Conservation (phyloP, 768 basidiomycete species). For the Auricularia sp. region DNA sequence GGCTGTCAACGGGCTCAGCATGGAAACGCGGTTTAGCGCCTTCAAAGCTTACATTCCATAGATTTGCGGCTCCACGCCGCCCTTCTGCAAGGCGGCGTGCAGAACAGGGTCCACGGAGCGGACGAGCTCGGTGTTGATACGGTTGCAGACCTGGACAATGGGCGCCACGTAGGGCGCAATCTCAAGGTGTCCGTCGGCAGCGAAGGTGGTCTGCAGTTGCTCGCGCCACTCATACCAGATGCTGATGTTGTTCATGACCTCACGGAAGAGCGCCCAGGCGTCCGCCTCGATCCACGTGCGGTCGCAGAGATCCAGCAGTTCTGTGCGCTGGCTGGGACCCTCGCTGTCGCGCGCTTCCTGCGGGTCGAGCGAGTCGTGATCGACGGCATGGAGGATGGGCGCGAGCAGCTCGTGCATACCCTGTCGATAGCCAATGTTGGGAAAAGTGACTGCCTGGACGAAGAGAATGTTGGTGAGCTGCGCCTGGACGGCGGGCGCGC, state of each 20-base stretch:
- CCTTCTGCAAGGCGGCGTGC: conserved; percentile 61
- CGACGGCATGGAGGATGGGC: conserved; percentile 70
- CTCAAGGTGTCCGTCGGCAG: conserved; percentile 34
- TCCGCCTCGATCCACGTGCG: conserved; percentile 71
- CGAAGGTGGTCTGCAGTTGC: conserved; percentile 28
- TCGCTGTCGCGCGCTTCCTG: not conserved
- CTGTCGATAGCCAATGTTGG: conserved; percentile 86
- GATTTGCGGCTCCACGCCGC: conserved; percentile 90
- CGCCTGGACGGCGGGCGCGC: conserved; percentile 58
- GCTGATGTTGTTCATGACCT: conserved; percentile 70
- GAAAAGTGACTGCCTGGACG: conserved; percentile 67
- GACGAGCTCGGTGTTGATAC: conserved; percentile 64
- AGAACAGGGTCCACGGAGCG: conserved; percentile 71
- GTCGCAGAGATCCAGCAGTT: conserved; percentile 53
- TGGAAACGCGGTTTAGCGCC: not conserved
- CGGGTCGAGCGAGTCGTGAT: conserved; percentile 62
- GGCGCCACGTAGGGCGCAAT: conserved; percentile 66
- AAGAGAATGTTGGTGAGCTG: conserved; percentile 83
- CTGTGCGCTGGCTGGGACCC: not conserved
- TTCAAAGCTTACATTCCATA: conserved; percentile 73
- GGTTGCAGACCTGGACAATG: conserved; percentile 73
- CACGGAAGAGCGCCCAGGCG: conserved; percentile 71
- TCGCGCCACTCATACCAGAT: conserved; percentile 56
- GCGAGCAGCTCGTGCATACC: conserved; percentile 98
- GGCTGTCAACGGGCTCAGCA: conserved; percentile 33